Conservation (phyloP, 164 flowering plant species). For the Stephania japonica region DNA sequence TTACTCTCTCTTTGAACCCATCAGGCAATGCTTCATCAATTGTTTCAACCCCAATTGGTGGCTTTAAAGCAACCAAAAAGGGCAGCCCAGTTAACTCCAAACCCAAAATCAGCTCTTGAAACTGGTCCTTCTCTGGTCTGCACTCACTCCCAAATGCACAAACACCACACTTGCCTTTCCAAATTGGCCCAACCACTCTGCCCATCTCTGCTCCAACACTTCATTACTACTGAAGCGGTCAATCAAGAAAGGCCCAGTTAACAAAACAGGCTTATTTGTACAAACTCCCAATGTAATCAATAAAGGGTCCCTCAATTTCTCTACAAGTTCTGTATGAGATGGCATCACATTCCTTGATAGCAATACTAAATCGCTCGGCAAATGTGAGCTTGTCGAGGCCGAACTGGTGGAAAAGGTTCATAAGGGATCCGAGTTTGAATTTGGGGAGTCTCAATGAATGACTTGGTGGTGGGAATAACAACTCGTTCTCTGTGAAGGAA, state of each 20-base stretch:
- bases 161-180: conserved; percentile 11
- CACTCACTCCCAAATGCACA: conserved; percentile 21
- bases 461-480: conserved; percentile 18
- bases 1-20: conserved; percentile 16
- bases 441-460: conserved; percentile 7
- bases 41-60: background rate
- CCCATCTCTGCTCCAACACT: conserved; percentile 13
- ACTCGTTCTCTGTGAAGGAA: background rate
- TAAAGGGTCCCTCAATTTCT: conserved; percentile 20
- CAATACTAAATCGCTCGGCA: background rate
- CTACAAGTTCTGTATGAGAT: conserved; percentile 6
- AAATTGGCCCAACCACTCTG: conserved; percentile 13
- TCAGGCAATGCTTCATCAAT: conserved; percentile 12
- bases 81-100: conserved; percentile 16
- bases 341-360: conserved; percentile 3
- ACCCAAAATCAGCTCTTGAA: conserved; percentile 17
- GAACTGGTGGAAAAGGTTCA: background rate
- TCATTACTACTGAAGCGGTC: background rate
- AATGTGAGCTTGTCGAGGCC: background rate
- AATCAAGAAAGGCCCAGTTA: conserved; percentile 13
- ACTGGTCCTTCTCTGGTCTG: conserved; percentile 5
- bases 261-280: conserved; percentile 12
- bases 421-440: conserved; percentile 6
- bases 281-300: conserved; percentile 11
- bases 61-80: conserved; percentile 14